Evolutionary conservation across 2,329 filamentous ascomycete genomes (phyloP).

Genomic region (Sclerotinia borealis): DNA sequence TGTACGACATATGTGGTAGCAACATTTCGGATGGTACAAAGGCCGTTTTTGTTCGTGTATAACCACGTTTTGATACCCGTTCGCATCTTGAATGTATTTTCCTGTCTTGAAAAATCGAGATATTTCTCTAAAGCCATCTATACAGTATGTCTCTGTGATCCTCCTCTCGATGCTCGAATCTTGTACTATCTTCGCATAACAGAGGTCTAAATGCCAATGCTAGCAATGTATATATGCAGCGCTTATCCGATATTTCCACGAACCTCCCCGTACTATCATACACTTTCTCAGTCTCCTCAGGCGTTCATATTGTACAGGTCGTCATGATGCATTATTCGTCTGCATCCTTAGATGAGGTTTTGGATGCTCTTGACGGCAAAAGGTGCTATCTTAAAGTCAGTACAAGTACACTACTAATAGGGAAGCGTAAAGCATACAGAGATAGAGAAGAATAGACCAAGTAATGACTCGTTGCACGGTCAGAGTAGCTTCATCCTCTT

Average conservation of each 20-base stretch:
- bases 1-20: background rate
- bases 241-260: background rate
- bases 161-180: background rate
- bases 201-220: background rate
- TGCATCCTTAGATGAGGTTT: slow-evolving; percentile 40
- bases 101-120: background rate
- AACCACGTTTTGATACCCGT: background rate
- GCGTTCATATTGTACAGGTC: slow-evolving; percentile 11
- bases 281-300: background rate
- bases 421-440: slow-evolving; percentile 52
- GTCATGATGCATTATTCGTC: background rate
- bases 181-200: background rate
- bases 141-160: background rate
- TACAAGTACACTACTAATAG: slow-evolving; percentile 1
- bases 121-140: background rate
- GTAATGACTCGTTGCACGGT: slow-evolving; percentile 63
- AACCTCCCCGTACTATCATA: background rate
- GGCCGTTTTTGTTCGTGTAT: background rate
- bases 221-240: background rate
- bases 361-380: slow-evolving; percentile 49
- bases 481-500: slow-evolving; percentile 61
- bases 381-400: slow-evolving; percentile 38
- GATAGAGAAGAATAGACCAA: slow-evolving; percentile 63
- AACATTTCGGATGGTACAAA: background rate
- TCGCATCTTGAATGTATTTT: background rate